Base-by-base conservation (phyloP, 1,139 yeast species). In the Scheffersomyces segobiensis region DNA sequence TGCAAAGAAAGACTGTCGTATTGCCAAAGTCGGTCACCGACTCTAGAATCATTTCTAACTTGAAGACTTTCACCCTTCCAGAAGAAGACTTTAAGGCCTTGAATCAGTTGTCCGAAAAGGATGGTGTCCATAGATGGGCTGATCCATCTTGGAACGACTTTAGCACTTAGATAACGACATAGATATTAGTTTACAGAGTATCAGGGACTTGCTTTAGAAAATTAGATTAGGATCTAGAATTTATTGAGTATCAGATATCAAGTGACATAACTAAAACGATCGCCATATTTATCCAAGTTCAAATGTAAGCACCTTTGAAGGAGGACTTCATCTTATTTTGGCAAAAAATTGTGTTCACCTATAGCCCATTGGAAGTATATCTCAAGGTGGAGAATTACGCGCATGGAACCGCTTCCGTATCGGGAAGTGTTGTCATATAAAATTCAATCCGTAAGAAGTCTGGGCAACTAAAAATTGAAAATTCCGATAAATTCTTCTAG, bases 21-120 rank as follows among this genome's bases (percentile, higher is more conserved):
- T 77, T 91, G 64, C 95, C 96, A 60, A 91, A 91, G 76, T 87
- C 95, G 42, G 83, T 84, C 53, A 86, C 83, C 47, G 82, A 85
- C 20, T 70, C 74, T 12, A 85, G 97, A 77, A 82, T 91, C 61
- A 81, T 70, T 54, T 74, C 82, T 56, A 91, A 91, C 75, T 74
- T 85, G 60, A 70, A 83, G 65, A 74, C 81, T 26, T 76, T 88
- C 56, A 77, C 78, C 5, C 75, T 91, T 57, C 65, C 79, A 5
- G 77, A 79, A 17, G 89, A 81, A 53, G 93, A 90, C 65, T 78
- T 88, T 52, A 76, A 74, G 39, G 69, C 69, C 39, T 76, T 89
- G 57, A 77, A 79, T 65, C 68, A 76, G 21, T 72, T 88, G 57
- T 79, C 80, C 54, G 74, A 75, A 57, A 70, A 70, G 53, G 80